phyloP scores from a whole-genome alignment of 176 grass and related monocot genomes.

The barley (Hordeum vulgare) region MorexV3_pseudomolecules_assembly NC_058524.1:394825644-394826143 shows the following conservation, averaged over 20 bases:
- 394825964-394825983: slow-evolving; percentile 1
- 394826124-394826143: slow-evolving; percentile 32
- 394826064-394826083: slow-evolving; percentile 42
- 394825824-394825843: neutral
- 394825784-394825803: neutral
- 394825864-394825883: too few relatives aligned
- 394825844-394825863: too few relatives aligned
- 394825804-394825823: neutral
- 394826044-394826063: slow-evolving; percentile 38
- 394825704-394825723: slow-evolving; percentile 20
- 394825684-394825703: slow-evolving; percentile 22
- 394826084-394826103: slow-evolving; percentile 44
- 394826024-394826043: slow-evolving; percentile 34
- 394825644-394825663: neutral
- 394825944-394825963: slow-evolving; percentile 42
- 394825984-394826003: slow-evolving; percentile 12
- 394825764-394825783: slow-evolving; percentile 30
- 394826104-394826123: slow-evolving; percentile 24
- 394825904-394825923: slow-evolving; percentile 58
- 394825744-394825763: slow-evolving; percentile 46
- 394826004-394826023: slow-evolving; percentile 38
- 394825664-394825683: neutral
- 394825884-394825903: too few relatives aligned
- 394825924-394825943: slow-evolving; percentile 39
- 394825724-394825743: neutral